A percentile compares a stretch with the other conserved stretches of the same genome.
Conservation (phyloP, 257 asterid species). For the Solanum appendiculatum region DNA sequence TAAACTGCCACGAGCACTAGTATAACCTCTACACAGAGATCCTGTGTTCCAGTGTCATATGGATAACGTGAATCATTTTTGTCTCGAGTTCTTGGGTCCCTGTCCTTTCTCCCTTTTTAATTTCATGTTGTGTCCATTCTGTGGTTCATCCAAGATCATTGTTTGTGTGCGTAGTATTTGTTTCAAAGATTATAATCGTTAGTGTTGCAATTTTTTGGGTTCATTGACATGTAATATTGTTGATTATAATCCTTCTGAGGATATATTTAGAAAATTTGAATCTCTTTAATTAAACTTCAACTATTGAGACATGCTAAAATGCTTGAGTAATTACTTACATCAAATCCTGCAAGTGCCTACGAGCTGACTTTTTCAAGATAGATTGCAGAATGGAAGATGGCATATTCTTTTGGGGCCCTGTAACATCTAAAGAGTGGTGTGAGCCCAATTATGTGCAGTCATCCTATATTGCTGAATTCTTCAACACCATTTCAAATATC, state of each 20-base stretch:
- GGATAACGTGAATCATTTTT: not conserved
- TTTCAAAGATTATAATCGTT: not conserved
- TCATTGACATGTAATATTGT: not conserved
- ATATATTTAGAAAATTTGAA: not conserved
- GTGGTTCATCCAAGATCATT: not conserved
- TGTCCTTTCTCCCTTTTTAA: not conserved
- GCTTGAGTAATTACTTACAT: not conserved
- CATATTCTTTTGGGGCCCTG: conserved; percentile 91
- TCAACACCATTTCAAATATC: conserved; percentile 74
- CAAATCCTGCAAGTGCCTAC: not conserved
- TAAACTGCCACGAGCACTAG: not conserved
- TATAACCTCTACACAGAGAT: not conserved
- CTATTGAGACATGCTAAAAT: not conserved
- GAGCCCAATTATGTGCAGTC: conserved; percentile 86
- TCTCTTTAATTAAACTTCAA: not conserved
- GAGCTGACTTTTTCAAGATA: not conserved
- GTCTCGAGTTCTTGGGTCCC: not conserved
- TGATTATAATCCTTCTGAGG: not conserved
- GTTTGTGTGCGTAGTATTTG: not conserved
- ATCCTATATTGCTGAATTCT: conserved; percentile 82
- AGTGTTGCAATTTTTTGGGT: not conserved
- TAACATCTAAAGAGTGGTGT: conserved; percentile 97
- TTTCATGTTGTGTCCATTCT: not conserved
- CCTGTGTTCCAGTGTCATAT: not conserved
- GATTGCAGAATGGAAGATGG: conserved; percentile 46